phyloP scores from a whole-genome alignment of 2,329 filamentous ascomycete genomes.

The Fusarium sp. region DNA sequence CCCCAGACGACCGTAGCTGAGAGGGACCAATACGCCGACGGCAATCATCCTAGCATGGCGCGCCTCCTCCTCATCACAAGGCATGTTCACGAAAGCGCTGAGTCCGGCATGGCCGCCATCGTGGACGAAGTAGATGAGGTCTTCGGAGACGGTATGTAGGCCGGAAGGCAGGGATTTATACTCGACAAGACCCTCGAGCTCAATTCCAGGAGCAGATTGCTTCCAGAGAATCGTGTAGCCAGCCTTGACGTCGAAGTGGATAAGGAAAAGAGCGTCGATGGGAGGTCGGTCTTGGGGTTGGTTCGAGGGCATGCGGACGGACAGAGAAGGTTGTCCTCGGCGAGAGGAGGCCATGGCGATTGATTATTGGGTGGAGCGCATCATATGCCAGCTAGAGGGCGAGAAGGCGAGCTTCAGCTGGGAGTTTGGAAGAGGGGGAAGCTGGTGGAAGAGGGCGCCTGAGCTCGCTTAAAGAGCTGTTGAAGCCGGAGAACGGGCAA shows the following conservation, averaged over 20 bases:
- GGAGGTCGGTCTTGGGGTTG: conserved; percentile 53
- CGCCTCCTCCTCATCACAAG: conserved; percentile 81
- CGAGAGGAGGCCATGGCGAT: conserved; percentile 59
- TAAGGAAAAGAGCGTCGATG: conserved; percentile 86
- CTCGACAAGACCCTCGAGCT: conserved; percentile 90
- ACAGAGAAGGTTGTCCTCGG: conserved; percentile 58
- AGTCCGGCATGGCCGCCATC: conserved; percentile 84
- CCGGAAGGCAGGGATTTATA: conserved; percentile 97
- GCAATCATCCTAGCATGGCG: conserved; percentile 95
- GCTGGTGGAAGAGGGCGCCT: conserved; percentile 8
- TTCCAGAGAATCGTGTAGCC: conserved; percentile 96
- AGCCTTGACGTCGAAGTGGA: conserved; percentile 92
- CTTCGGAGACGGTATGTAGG: conserved; percentile 87
- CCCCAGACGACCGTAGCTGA: conserved; percentile 88
- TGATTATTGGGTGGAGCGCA: conserved; percentile 49
- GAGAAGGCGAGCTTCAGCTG: conserved; percentile 15
- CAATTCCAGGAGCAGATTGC: conserved; percentile 76
- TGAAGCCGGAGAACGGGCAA: no score
- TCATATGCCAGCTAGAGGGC: conserved; percentile 39
- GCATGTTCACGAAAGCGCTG: conserved; percentile 90
- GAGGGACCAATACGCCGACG: conserved; percentile 88
- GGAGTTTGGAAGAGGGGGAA: conserved; percentile 1
- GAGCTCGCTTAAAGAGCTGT: background rate
- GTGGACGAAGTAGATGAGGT: conserved; percentile 96
- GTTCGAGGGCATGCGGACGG: conserved; percentile 54